A percentile compares a stretch with the other conserved stretches of the same genome.
Evolutionary conservation across 2,329 filamentous ascomycete genomes (phyloP).

Genomic region (Davidsoniella virescens): DNA sequence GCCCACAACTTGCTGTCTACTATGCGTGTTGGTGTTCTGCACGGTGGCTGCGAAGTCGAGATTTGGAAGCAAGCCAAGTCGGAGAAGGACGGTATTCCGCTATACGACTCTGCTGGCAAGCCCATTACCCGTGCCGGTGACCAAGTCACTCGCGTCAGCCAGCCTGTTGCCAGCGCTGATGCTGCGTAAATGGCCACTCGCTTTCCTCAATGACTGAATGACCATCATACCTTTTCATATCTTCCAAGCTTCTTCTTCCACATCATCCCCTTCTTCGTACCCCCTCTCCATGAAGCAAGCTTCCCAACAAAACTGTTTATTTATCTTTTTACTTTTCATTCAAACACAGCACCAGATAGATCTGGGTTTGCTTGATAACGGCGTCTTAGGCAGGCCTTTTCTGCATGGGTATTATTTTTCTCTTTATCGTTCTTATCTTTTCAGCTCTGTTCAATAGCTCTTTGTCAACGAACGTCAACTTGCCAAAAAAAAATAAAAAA

Average conservation of each 20-base stretch:
- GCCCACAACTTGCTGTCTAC: slow-evolving; percentile 79
- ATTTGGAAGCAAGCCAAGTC: slow-evolving; percentile 80
- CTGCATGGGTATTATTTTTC: neutral
- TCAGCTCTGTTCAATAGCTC: neutral
- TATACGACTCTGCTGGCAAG: slow-evolving; percentile 66
- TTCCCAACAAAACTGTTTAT: too few relatives aligned
- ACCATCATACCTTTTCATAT: too few relatives aligned
- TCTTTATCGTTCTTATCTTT: neutral
- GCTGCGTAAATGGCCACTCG: slow-evolving; percentile 43
- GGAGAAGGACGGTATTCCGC: slow-evolving; percentile 62
- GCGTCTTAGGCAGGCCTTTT: too few relatives aligned
- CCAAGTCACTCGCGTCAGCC: slow-evolving; percentile 69
- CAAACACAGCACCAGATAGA: too few relatives aligned
- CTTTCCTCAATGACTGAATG: neutral
- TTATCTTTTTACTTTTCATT: too few relatives aligned
- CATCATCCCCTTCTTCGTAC: too few relatives aligned
- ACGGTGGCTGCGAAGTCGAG: slow-evolving; percentile 76
- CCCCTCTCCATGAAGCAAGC: too few relatives aligned
- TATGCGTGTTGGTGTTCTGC: slow-evolving; percentile 75
- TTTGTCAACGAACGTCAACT: neutral
- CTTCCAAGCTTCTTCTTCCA: too few relatives aligned
- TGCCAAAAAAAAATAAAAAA: neutral
- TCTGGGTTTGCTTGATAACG: too few relatives aligned
- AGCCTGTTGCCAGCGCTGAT: slow-evolving; percentile 68
- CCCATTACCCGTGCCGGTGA: slow-evolving; percentile 72